Percentiles rank a stretch among this genome's conserved stretches.
Evolutionary conservation across 805 yeast species (phyloP).

Genomic region (Saccharomycopsis javanensis): DNA sequence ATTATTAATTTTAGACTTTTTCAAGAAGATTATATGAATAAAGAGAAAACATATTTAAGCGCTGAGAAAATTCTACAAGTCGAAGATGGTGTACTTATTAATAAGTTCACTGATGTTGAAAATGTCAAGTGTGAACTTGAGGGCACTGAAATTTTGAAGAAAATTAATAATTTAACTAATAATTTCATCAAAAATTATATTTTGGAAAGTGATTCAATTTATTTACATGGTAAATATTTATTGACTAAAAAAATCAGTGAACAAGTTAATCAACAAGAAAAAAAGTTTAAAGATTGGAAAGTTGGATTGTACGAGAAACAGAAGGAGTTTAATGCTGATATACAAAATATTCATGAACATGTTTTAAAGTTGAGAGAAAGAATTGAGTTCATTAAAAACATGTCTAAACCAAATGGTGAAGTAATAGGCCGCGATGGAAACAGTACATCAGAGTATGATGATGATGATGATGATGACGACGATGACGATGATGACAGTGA

Average conservation of each 20-base stretch:
- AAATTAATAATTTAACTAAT: slow-evolving; percentile 31
- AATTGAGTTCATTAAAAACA: slow-evolving; percentile 1
- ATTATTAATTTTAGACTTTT: slow-evolving; percentile 41
- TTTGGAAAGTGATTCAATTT: slow-evolving; percentile 38
- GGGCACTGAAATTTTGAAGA: slow-evolving; percentile 29
- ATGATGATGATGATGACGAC: slow-evolving; percentile 2
- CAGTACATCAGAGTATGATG: background rate
- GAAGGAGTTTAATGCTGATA: slow-evolving; percentile 42
- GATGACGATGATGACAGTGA: background rate
- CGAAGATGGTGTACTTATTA: slow-evolving; percentile 6
- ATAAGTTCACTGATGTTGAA: slow-evolving; percentile 8
- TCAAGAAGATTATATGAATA: slow-evolving; percentile 1
- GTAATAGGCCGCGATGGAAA: background rate
- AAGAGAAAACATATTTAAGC: background rate
- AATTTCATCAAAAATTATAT: slow-evolving; percentile 31
- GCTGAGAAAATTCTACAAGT: slow-evolving; percentile 1
- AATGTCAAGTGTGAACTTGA: slow-evolving; percentile 16
- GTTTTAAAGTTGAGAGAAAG: slow-evolving; percentile 31
- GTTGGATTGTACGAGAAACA: slow-evolving; percentile 45
- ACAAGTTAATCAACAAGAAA: slow-evolving; percentile 40
- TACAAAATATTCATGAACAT: slow-evolving; percentile 33
- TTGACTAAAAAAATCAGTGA: slow-evolving; percentile 36
- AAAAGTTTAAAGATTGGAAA: slow-evolving; percentile 55
- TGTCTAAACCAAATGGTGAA: background rate
- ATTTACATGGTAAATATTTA: slow-evolving; percentile 33